These are phyloP conservation scores for Trametes maxima DNA, from an alignment of 768 basidiomycete species.

Conservation along the genomic window DNA sequence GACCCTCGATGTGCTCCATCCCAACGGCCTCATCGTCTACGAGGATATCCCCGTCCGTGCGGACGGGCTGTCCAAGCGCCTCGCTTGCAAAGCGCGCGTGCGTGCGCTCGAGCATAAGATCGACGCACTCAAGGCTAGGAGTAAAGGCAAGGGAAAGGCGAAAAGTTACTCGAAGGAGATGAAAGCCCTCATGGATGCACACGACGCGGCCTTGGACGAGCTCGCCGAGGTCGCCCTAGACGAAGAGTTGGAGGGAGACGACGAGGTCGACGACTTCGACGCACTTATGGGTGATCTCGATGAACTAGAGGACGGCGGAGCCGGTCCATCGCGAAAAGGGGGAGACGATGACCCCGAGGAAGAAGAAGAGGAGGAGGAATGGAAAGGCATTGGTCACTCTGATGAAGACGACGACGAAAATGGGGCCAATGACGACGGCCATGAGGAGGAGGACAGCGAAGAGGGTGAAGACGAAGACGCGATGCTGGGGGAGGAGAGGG, in stretches of 20 bases:
- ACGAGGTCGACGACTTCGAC: constrained; percentile 33
- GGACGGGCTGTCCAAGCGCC: constrained; percentile 30
- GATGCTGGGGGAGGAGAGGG: constrained; percentile 2
- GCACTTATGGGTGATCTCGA: constrained; percentile 29
- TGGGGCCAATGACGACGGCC: neutral
- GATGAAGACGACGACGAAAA: constrained; percentile 8
- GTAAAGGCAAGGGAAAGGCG: constrained; percentile 26
- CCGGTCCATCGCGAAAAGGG: constrained; percentile 2
- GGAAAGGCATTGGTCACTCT: constrained; percentile 17
- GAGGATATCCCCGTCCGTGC: constrained; percentile 28
- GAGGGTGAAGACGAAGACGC: constrained; percentile 13
- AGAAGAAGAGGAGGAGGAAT: constrained; percentile 13
- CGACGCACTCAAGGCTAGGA: constrained; percentile 19
- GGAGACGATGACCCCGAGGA: constrained; percentile 5
- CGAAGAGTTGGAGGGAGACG: constrained; percentile 23
- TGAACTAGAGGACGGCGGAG: constrained; percentile 11
- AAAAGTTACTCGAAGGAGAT: constrained; percentile 24
- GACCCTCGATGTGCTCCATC: constrained; percentile 26
- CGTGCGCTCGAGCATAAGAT: constrained; percentile 29
- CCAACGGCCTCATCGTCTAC: constrained; percentile 37
- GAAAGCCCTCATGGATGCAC: constrained; percentile 23
- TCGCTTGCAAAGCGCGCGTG: constrained; percentile 29
- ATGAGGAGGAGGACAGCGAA: constrained; percentile 9
- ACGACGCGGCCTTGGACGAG: constrained; percentile 31
- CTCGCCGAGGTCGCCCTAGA: constrained; percentile 27